phyloP scores from a whole-genome alignment of 176 grass and related monocot genomes.

The Dactylis glomerata region DNA sequence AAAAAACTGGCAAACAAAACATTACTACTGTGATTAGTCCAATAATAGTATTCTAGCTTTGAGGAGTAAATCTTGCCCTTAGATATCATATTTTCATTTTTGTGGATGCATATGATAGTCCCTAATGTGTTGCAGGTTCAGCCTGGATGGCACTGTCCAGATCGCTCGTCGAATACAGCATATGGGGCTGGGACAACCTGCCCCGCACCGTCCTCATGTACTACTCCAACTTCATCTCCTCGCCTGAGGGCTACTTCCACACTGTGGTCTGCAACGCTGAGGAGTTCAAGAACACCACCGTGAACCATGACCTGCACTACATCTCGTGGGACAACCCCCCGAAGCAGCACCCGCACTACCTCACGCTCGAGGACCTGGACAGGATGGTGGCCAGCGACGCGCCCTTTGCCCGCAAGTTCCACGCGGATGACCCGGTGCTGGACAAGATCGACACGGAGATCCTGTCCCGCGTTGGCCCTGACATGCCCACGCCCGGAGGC shows the following conservation, averaged over 20 bases:
- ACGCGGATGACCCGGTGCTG: conserved; percentile 41
- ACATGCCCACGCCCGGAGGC: conserved; percentile 47
- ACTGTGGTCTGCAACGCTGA: conserved; percentile 57
- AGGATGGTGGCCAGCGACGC: conserved; percentile 50
- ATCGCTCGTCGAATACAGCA: conserved; percentile 59
- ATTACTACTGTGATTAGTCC: too few species aligned
- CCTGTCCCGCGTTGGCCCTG: conserved; percentile 14
- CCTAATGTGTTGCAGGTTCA: conserved; percentile 39
- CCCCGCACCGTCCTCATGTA: conserved; percentile 70
- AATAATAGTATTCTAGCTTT: too few species aligned
- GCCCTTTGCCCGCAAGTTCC: conserved; percentile 61
- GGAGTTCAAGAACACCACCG: conserved; percentile 57
- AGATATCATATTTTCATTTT: not conserved
- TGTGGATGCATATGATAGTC: conserved; percentile 9
- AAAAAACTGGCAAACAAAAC: too few species aligned
- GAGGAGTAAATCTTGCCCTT: not conserved
- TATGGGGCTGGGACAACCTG: conserved; percentile 76
- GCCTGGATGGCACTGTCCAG: conserved; percentile 66
- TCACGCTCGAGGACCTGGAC: conserved; percentile 32
- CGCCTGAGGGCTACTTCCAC: conserved; percentile 70
- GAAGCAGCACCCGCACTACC: conserved; percentile 67
- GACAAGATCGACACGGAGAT: conserved; percentile 51
- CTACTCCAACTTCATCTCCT: conserved; percentile 71
- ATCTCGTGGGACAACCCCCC: conserved; percentile 71
- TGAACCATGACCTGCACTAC: conserved; percentile 75